Base-by-base conservation (phyloP, 176 grass and related monocot genomes). In the Carex scoparia region DNA sequence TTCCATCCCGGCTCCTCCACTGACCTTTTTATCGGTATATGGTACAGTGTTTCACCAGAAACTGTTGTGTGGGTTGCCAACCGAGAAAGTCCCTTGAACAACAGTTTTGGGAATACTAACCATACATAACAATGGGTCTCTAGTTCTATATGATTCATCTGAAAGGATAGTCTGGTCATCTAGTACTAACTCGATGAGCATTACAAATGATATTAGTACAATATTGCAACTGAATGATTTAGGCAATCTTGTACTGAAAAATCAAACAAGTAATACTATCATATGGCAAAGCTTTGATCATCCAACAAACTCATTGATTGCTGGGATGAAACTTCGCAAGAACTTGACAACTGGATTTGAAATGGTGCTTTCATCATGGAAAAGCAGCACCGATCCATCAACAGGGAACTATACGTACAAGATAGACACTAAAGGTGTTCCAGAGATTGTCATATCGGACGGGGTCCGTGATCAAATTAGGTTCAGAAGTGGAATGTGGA, bases 11-110 rank as follows among this genome's bases (percentile, higher is more conserved):
- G 81, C 2, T 2, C 5, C 7, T 5, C 78, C 16, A 7, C 12
- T 8, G 90, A 40, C 61, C 18, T 56, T 3, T 92, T 79, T 76
- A 33, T 90, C 0, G 91, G 86, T 0, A 90, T 90, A 69, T 88
- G 91, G 91, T 90, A 74, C 72, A 64, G 55, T 10, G 57, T 44
- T 23, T 23, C 84, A 46, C 2, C 19, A 5, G 72, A 81, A 2
- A 60, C 74, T 1, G 48, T 90, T 23, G 79, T 87, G 23, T 92
- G 86, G 91, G 91, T 93, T 18, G 91, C 88, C 54, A 89, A 92
- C 55, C 66, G 90, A 14, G 74, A 85, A 16, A 13, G 1, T 9
- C 84, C 87, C 7, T 65, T 91, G 56, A 75, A 18, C 10, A 78
- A 49, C 69, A 23, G 44, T 15, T 68, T 72, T 0, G 87, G 87